phyloP scores from a whole-genome alignment of 164 flowering plant genomes.

The Dillenia suffruticosa region DNA sequence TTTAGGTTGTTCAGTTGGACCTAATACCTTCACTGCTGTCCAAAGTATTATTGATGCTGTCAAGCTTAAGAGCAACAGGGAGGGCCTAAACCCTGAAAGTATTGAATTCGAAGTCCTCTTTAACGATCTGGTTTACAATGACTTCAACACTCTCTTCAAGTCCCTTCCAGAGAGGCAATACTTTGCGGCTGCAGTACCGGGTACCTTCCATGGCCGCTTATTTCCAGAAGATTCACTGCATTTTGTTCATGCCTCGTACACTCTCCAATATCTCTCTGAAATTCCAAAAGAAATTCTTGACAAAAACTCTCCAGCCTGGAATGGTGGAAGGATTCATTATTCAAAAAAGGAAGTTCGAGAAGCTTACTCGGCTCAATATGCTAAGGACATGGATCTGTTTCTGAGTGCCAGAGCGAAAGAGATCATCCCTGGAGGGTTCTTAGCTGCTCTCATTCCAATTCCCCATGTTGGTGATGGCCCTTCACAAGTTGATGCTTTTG shows the following conservation, averaged over 20 bases:
- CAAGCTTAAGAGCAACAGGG: neutral
- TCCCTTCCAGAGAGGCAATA: conserved; percentile 10
- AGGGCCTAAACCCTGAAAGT: neutral
- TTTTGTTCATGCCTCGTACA: conserved; percentile 13
- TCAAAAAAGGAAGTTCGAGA: conserved; percentile 12
- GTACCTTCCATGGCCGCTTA: conserved; percentile 9
- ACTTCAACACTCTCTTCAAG: conserved; percentile 18
- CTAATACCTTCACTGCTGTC: conserved; percentile 14
- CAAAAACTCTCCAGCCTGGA: conserved; percentile 22
- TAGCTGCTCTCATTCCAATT: conserved; percentile 12
- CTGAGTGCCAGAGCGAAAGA: conserved; percentile 23
- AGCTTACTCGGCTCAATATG: conserved; percentile 23
- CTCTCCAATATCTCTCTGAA: conserved; percentile 20
- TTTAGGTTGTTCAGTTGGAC: conserved; percentile 25
- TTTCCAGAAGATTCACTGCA: conserved; percentile 11
- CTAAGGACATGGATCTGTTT: conserved; percentile 16
- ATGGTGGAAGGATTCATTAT: conserved; percentile 22
- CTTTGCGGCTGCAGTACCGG: conserved; percentile 12
- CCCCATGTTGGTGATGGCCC: conserved; percentile 1
- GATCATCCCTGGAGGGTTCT: conserved; percentile 24
- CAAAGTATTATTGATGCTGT: conserved; percentile 11
- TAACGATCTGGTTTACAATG: conserved; percentile 14
- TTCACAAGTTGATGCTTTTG: conserved; percentile 5
- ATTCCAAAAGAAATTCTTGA: conserved; percentile 18
- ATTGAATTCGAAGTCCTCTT: conserved; percentile 18